These are phyloP conservation scores for Omphalea diandra DNA, from an alignment of 441 rosid species.

Conservation along the genomic window DNA sequence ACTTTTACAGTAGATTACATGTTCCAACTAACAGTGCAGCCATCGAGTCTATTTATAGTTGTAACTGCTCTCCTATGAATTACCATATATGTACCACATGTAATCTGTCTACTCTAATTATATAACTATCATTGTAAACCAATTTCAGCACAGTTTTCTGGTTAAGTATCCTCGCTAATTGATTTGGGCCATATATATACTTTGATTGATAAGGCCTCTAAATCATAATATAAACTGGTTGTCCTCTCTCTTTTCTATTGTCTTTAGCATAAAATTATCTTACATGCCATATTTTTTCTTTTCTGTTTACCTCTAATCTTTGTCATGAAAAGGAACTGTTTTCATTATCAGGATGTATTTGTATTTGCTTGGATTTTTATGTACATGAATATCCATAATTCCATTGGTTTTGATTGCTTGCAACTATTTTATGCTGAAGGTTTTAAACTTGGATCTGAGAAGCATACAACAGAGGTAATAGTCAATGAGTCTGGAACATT, in stretches of 20 bases:
- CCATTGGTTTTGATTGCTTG: not conserved
- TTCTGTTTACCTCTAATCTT: not conserved
- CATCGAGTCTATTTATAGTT: too few relatives aligned
- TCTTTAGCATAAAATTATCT: not conserved
- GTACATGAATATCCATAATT: not conserved
- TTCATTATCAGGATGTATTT: not conserved
- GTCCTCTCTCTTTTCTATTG: not conserved
- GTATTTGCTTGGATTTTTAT: not conserved
- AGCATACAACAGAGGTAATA: conserved; percentile 65
- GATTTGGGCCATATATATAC: too few relatives aligned
- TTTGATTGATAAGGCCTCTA: too few relatives aligned
- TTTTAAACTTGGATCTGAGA: conserved; percentile 90
- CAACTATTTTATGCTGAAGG: conserved; percentile 41
- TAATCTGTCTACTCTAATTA: not conserved
- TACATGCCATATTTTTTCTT: not conserved
- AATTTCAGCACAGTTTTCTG: not conserved
- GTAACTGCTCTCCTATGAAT: not conserved
- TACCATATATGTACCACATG: not conserved
- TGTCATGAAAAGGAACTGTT: not conserved
- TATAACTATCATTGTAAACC: not conserved
- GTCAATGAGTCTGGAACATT: conserved; percentile 64
- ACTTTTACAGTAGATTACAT: too few relatives aligned
- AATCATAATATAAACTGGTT: not conserved
- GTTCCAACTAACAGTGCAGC: too few relatives aligned
- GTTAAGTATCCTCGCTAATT: too few relatives aligned